Base-by-base conservation (phyloP, 2,329 filamentous ascomycete species). In the Stachybotrys chlorohalonatus region DNA sequence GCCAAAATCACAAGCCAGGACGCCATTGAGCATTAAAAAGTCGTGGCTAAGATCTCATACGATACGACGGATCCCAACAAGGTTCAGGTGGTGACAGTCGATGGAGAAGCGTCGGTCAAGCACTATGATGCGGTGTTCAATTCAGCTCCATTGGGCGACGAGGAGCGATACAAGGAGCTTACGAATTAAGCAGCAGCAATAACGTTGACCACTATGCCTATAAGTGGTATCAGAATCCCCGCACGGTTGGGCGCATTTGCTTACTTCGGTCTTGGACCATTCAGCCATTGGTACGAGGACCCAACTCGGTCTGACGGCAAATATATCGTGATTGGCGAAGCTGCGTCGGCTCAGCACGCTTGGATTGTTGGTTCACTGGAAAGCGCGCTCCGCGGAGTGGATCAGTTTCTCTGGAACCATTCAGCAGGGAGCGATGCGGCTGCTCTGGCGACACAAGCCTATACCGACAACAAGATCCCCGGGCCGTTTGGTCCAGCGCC, bases 181-280 rank as follows among this genome's bases (percentile, higher is more conserved):
- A 58, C 1, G 3, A 31, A 1, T 36, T 52, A 0, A 50, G 57
- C 1, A 31, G 61, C 1, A 52, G 49, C 0, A 52, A 62, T 5
- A 60, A 63, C 4, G 32, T 53, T 2, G 54, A 57, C 0, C 57
- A 63, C 6, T 61, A 63, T 32, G 55, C 52, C 0, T 63, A 53
- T 11, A 58, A 63, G 8, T 63, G 61, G 59, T 58, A 63, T 31
- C 55, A 49, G 31, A 59, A 63, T 17, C 52, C 59, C 31, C 54
- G 63, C 5, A 62, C 62, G 61, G 60, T 61, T 0, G 61, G 61
- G 61, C 3, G 61, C 61, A 0, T 63, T 63, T 5, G 61, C 59
- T 1, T 63, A 62, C 45, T 63, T 62, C 9, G 58, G 61, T 0
- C 61, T 61, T 0, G 47, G 58, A 0, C 61, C 63, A 1, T 63